Base-by-base conservation (phyloP, 768 basidiomycete species). In the Amanita inopinata region DNA sequence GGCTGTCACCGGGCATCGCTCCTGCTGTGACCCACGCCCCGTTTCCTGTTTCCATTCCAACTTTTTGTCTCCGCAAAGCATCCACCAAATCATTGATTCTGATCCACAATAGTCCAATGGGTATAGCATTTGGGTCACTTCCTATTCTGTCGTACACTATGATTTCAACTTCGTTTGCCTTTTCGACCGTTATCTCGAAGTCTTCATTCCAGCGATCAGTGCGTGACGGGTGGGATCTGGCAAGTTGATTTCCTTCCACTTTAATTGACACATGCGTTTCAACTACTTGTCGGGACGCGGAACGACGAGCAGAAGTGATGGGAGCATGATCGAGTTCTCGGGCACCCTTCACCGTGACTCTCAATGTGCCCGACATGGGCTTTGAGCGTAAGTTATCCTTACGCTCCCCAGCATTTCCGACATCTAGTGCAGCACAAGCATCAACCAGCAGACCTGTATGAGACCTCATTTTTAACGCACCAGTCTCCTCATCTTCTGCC, bases 171-270 rank as follows among this genome's bases (percentile, higher is more conserved):
- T 99, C 96, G 58, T 94, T 97, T 10, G 94, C 93, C 62, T 98
- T 98, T 68, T 98, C 94, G 30, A 98, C 87, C 0, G 82, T 72
- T 46, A 99, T 89, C 61, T 94, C 91, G 49, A 98, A 97, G 46
- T 92, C 88, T 62, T 99, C 93, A 57, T 90, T 89, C 96, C 96
- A 99, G 33, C 87, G 81, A 62, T 98, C 96, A 20, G 84, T 96
- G 46, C 91, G 81, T 7, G 91, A 83, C 5, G 90, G 87, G 57
- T 94, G 91, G 0, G 93, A 92, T 45, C 83, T 80, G 3, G 90
- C 94, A 10, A 88, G 74, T 52, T 92, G 87, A 14, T 88, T 91
- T 15, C 94, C 92, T 67, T 99, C 96, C 8, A 98, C 86, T 57
- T 97, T 96, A 64, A 98, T 76, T 24, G 89, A 89, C 32, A 98